Percentiles rank a stretch among this genome's conserved stretches.
phyloP scores from a whole-genome alignment of 768 basidiomycete genomes.

The Tylopilus subfusipes region DNA sequence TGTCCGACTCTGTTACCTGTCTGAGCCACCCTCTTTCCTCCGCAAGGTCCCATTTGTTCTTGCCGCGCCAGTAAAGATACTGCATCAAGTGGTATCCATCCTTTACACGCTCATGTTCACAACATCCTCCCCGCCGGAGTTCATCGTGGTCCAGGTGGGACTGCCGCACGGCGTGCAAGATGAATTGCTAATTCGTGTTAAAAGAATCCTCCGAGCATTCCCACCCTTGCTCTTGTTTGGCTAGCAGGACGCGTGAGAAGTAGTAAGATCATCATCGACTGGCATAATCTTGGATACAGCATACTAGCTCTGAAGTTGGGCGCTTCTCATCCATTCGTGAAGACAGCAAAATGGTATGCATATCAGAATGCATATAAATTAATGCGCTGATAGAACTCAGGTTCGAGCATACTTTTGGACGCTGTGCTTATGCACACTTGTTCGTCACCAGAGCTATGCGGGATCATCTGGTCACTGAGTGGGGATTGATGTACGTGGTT shows the following conservation, averaged over 20 bases:
- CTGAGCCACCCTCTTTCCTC: conserved; percentile 57
- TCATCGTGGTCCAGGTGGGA: conserved; percentile 85
- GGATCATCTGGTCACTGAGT: conserved; percentile 62
- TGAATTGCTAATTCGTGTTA: conserved; percentile 2
- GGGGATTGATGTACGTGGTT: conserved; percentile 67
- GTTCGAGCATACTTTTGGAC: conserved; percentile 81
- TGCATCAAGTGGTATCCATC: conserved; percentile 63
- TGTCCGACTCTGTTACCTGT: conserved; percentile 64
- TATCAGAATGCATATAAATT: background rate
- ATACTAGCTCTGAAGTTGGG: conserved; percentile 87
- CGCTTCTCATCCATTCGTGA: conserved; percentile 61
- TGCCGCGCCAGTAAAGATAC: conserved; percentile 78
- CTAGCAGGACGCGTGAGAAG: conserved; percentile 63
- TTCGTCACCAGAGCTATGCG: conserved; percentile 92
- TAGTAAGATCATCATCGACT: conserved; percentile 92
- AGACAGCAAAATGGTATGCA: conserved; percentile 67
- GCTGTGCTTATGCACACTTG: conserved; percentile 79
- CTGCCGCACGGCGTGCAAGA: background rate
- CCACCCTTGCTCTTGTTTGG: conserved; percentile 85
- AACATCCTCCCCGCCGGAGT: conserved; percentile 69
- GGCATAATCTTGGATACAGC: conserved; percentile 97
- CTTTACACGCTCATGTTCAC: conserved; percentile 57
- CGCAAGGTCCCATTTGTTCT: conserved; percentile 58
- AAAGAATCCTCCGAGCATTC: conserved; percentile 96
- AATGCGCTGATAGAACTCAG: conserved; percentile 39